Percentiles rank a stretch among this genome's conserved stretches.
Evolutionary conservation across 2,329 filamentous ascomycete genomes (phyloP).

Genomic region (Aspergillus sp.): DNA sequence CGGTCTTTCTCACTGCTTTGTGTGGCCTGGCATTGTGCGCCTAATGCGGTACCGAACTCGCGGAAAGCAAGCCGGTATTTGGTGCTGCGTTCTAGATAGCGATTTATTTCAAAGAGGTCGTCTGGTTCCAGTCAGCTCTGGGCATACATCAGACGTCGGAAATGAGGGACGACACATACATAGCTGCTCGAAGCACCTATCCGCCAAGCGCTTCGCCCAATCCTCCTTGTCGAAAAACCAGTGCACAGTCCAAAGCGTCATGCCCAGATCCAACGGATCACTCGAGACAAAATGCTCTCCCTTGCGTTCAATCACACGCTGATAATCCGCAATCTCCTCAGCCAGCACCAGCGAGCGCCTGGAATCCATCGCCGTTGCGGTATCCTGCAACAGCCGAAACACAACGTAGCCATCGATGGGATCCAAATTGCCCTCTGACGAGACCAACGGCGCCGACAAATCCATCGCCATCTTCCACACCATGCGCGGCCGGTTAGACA

Average conservation of each 20-base stretch:
- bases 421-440: constrained; percentile 49
- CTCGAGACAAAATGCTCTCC: constrained; percentile 38
- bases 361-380: constrained; percentile 26
- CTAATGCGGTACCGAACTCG: constrained; percentile 48
- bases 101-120: constrained; percentile 28
- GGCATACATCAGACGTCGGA: neutral
- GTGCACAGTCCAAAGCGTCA: constrained; percentile 52
- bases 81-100: constrained; percentile 27
- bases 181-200: constrained; percentile 29
- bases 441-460: constrained; percentile 40
- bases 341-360: constrained; percentile 23
- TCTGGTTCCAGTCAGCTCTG: constrained; percentile 14
- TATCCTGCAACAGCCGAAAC: constrained; percentile 42
- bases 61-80: constrained; percentile 43
- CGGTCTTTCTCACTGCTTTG: constrained; percentile 29
- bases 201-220: constrained; percentile 40
- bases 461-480: constrained; percentile 52
- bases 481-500: constrained; percentile 34
- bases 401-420: constrained; percentile 48
- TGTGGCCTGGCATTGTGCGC: constrained; percentile 35
- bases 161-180: constrained; percentile 16
- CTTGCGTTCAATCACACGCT: constrained; percentile 40
- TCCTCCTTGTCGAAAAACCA: constrained; percentile 41
- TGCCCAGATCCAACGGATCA: constrained; percentile 51
- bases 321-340: constrained; percentile 48